Conservation (phyloP, 192 early-diverging fungal species). For the Dissophora ornata region DNA sequence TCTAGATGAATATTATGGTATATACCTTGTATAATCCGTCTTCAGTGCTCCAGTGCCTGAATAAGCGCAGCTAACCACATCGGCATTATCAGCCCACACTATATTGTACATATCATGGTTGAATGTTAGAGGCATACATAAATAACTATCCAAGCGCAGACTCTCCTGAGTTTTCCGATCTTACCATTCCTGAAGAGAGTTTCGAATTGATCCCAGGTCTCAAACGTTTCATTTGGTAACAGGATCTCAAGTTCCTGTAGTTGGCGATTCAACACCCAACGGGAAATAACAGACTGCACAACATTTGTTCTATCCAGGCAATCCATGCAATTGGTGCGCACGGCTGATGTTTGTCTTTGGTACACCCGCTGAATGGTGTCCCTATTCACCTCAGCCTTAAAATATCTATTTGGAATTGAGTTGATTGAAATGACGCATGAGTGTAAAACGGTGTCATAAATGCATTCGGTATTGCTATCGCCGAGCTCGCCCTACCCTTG, state of each 20-base stretch:
- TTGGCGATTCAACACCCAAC: constrained; percentile 76
- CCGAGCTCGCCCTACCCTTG: constrained; percentile 68
- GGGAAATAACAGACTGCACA: constrained; percentile 92
- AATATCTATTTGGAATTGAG: constrained; percentile 64
- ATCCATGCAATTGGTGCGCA: constrained; percentile 99
- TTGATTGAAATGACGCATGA: too few relatives aligned
- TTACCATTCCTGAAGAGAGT: constrained; percentile 81
- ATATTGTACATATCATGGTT: constrained; percentile 10
- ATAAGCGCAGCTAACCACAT: constrained; percentile 89
- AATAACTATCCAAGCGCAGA: too few relatives aligned
- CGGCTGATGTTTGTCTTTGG: constrained; percentile 77
- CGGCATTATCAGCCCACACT: constrained; percentile 99
- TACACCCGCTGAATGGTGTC: constrained; percentile 33
- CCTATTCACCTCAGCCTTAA: constrained; percentile 51
- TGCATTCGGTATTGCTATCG: too few relatives aligned
- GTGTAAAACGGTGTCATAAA: too few relatives aligned
- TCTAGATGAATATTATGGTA: background rate
- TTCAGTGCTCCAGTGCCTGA: constrained; percentile 97
- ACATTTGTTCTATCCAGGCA: constrained; percentile 99
- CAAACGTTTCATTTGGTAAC: constrained; percentile 66
- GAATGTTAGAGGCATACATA: too few relatives aligned
- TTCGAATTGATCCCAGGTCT: constrained; percentile 75
- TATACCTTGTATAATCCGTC: constrained; percentile 93
- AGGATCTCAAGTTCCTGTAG: constrained; percentile 76
- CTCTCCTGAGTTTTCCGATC: too few relatives aligned